phyloP scores from a whole-genome alignment of 1,284 basidiomycete genomes.

The Microbotryum silenes-acaulis region DNA sequence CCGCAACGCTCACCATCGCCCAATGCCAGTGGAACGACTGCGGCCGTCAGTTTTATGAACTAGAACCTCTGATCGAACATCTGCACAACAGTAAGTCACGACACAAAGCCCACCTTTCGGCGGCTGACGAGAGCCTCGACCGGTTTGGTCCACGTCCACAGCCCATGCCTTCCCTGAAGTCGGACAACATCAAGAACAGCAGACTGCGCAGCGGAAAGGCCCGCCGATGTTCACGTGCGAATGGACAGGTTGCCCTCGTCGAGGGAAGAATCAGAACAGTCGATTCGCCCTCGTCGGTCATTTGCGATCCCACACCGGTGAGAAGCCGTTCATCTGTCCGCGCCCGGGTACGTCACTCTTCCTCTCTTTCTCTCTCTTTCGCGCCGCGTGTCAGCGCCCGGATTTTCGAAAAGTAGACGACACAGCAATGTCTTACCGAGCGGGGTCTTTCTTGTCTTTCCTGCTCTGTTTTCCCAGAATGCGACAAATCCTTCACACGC shows the following conservation, averaged over 20 bases:
- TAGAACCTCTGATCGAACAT: conserved; percentile 31
- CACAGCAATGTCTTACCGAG: not conserved
- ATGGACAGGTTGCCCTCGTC: conserved; percentile 70
- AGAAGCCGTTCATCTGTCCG: conserved; percentile 81
- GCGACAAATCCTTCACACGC: conserved; percentile 85
- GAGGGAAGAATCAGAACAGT: conserved; percentile 72
- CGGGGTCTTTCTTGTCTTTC: not conserved
- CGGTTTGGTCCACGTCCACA: not conserved
- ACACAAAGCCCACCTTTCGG: too few species aligned
- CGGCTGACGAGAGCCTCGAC: too few species aligned
- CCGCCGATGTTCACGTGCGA: conserved; percentile 61
- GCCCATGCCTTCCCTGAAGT: conserved; percentile 29
- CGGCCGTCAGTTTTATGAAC: conserved; percentile 25
- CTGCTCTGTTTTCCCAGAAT: conserved; percentile 51
- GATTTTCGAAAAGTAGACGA: too few species aligned
- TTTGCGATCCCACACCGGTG: conserved; percentile 80
- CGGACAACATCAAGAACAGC: conserved; percentile 1
- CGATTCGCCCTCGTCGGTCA: conserved; percentile 81
- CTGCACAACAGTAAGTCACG: conserved; percentile 19
- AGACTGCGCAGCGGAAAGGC: not conserved
- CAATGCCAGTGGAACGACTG: conserved; percentile 31
- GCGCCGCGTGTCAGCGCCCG: not conserved
- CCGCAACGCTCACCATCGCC: conserved; percentile 2
- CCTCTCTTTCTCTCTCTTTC: not conserved
- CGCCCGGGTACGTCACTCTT: conserved; percentile 54